Evolutionary conservation across 768 basidiomycete species (phyloP).

Genomic region (Termitomyces sp.): DNA sequence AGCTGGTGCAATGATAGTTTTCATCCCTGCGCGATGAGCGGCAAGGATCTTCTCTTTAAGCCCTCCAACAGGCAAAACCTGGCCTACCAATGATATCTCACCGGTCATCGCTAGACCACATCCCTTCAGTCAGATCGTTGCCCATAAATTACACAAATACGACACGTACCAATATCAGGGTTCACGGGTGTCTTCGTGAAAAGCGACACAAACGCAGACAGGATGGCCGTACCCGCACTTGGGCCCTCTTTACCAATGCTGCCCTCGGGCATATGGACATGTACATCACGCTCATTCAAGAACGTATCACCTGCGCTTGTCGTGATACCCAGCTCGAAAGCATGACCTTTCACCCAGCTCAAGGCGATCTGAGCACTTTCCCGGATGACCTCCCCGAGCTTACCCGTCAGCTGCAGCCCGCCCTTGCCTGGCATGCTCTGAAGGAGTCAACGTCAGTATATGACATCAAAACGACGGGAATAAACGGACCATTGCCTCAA

Average conservation of each 20-base stretch:
- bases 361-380: constrained; percentile 95
- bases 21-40: constrained; percentile 95
- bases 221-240: constrained; percentile 90
- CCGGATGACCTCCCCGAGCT: constrained; percentile 95
- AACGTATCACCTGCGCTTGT: constrained; percentile 65
- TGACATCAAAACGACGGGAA: neutral
- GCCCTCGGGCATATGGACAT: constrained; percentile 97
- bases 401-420: constrained; percentile 86
- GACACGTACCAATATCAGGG: constrained; percentile 80
- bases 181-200: constrained; percentile 81
- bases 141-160: neutral
- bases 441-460: neutral
- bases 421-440: constrained; percentile 98
- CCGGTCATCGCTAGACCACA: constrained; percentile 83
- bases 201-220: constrained; percentile 87
- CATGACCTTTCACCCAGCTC: constrained; percentile 90
- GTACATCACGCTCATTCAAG: constrained; percentile 82
- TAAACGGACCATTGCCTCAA: constrained; percentile 80
- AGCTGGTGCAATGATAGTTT: constrained; percentile 80
- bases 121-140: neutral
- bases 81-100: constrained; percentile 93
- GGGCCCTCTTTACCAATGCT: constrained; percentile 95
- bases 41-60: constrained; percentile 96
- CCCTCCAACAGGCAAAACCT: constrained; percentile 94
- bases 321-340: constrained; percentile 86